Conservation (phyloP, 2,329 filamentous ascomycete species). For the Xylariales sp. region DNA sequence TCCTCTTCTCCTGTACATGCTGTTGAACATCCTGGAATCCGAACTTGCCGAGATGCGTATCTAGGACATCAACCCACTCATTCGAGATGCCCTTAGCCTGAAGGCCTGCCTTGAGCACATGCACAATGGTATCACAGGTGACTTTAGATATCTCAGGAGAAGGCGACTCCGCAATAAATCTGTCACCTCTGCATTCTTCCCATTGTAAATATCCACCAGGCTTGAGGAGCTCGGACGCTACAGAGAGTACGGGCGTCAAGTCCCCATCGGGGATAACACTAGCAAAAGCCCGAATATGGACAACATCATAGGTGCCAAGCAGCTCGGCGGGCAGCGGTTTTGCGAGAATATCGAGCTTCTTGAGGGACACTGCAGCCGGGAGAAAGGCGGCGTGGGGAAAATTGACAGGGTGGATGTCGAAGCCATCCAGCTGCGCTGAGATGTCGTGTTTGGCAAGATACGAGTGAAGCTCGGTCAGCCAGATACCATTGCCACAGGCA, state of each 20-base stretch:
- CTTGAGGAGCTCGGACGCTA: constrained; percentile 36
- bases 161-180: constrained; percentile 35
- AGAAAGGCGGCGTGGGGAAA: constrained; percentile 37
- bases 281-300: constrained; percentile 41
- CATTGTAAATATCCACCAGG: constrained; percentile 45
- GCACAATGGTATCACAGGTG: constrained; percentile 5
- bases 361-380: constrained; percentile 36
- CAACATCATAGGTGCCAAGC: constrained; percentile 42
- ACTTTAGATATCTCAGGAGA: constrained; percentile 28
- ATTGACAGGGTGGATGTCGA: constrained; percentile 40
- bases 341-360: constrained; percentile 39
- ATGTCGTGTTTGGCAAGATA: constrained; percentile 30
- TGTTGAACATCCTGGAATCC: constrained; percentile 23
- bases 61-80: constrained; percentile 11
- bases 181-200: constrained; percentile 41
- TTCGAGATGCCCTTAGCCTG: constrained; percentile 1
- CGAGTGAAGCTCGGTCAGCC: constrained; percentile 38
- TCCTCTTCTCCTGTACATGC: constrained; percentile 19
- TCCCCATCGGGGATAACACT: constrained; percentile 36
- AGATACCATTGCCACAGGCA: constrained; percentile 44
- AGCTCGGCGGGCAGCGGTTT: constrained; percentile 33
- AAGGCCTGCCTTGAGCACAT: background rate
- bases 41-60: constrained; percentile 17
- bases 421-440: constrained; percentile 40
- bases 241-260: constrained; percentile 32